phyloP scores from a whole-genome alignment of 228 moss, liverwort and hornwort genomes.

The Sphagnum magellanicum region DNA sequence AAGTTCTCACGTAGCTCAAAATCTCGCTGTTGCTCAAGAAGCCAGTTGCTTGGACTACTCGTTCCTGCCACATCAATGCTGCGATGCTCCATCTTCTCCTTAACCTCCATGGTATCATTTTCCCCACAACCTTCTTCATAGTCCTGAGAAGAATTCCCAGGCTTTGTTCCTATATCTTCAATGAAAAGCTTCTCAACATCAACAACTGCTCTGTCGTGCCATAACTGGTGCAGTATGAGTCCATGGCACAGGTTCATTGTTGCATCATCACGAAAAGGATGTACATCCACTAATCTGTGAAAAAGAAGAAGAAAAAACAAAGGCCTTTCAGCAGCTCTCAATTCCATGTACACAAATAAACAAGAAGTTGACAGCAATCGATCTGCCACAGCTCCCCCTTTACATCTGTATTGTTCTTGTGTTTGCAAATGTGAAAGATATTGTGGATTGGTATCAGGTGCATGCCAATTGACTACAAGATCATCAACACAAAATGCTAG shows the following conservation, averaged over 20 bases:
- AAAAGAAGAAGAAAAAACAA: background rate
- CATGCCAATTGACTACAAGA: background rate
- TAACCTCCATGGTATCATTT: constrained; percentile 35
- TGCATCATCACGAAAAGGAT: constrained; percentile 66
- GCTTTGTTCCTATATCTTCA: constrained; percentile 24
- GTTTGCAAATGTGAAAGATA: no score
- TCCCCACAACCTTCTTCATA: constrained; percentile 54
- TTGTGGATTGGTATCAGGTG: background rate
- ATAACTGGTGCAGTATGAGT: constrained; percentile 66
- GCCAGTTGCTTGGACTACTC: background rate
- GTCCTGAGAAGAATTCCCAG: constrained; percentile 32
- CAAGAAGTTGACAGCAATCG: no score
- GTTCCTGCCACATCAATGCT: background rate
- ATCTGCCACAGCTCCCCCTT: no score
- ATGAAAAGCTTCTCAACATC: constrained; percentile 46
- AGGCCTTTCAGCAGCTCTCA: background rate
- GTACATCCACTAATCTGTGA: constrained; percentile 73
- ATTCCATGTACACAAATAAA: no score
- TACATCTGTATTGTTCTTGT: no score
- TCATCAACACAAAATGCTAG: background rate
- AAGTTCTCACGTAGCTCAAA: constrained; percentile 17
- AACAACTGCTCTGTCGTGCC: constrained; percentile 65
- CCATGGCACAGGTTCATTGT: constrained; percentile 80
- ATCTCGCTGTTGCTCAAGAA: background rate
- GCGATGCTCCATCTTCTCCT: constrained; percentile 4